Evolutionary conservation across 129 eudicot genomes (phyloP).

Genomic region (Flaveria linearis): DNA sequence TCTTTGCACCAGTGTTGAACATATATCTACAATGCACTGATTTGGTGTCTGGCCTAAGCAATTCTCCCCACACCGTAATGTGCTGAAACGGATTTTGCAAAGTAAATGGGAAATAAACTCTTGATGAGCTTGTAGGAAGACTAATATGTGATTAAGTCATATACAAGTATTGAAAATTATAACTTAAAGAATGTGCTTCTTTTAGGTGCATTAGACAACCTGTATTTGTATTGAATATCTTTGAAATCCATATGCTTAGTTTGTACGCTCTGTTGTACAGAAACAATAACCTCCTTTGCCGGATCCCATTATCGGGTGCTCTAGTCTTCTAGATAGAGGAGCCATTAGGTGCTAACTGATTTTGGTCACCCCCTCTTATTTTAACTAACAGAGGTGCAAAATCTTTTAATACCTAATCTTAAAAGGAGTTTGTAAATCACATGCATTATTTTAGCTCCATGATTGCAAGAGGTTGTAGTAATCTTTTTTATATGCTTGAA

Average conservation of each 20-base stretch:
- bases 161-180: not conserved
- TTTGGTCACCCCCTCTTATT: not conserved
- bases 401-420: not conserved
- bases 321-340: not conserved
- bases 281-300: not conserved
- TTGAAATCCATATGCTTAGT: not conserved
- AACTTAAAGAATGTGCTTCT: not conserved
- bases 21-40: not conserved
- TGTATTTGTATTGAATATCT: not conserved
- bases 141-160: not conserved
- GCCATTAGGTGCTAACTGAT: not conserved
- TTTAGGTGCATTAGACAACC: not conserved
- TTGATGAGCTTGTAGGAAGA: not conserved
- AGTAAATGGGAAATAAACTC: no score
- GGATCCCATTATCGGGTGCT: not conserved
- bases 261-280: not conserved
- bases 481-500: not conserved
- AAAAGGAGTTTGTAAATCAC: not conserved
- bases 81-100: no score
- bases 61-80: not conserved
- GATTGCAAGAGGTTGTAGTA: not conserved
- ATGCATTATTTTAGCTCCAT: not conserved
- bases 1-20: not conserved
- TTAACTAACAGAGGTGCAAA: not conserved
- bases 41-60: not conserved